These are phyloP conservation scores for Pythium plurisporium DNA, from an alignment of 352 stramenopile genomes.

Conservation along the genomic window DNA sequence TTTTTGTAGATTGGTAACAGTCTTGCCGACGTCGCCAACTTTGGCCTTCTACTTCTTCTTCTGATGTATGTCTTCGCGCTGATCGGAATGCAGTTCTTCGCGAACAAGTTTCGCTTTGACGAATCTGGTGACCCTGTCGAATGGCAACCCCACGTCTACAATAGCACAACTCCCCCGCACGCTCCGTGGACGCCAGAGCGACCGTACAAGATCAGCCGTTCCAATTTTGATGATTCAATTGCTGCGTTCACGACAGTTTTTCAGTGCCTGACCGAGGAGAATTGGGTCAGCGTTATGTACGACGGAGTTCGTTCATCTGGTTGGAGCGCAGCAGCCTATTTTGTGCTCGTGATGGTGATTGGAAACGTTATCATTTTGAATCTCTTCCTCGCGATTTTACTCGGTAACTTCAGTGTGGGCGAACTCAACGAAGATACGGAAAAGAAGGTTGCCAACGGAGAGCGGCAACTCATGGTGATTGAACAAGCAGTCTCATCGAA, in stretches of 20 bases:
- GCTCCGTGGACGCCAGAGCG: too few species aligned
- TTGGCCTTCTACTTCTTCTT: conserved; percentile 88
- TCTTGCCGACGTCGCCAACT: conserved; percentile 88
- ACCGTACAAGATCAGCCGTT: conserved; percentile 45
- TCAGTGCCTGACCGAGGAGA: conserved; percentile 88
- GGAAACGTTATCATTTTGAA: conserved; percentile 88
- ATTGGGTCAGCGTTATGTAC: conserved; percentile 92
- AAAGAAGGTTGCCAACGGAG: not conserved
- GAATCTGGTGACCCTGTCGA: conserved; percentile 43
- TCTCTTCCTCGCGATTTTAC: conserved; percentile 90
- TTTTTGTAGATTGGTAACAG: conserved; percentile 85
- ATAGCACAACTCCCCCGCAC: too few species aligned
- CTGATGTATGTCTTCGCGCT: conserved; percentile 94
- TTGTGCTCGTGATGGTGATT: conserved; percentile 70
- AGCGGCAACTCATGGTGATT: not conserved
- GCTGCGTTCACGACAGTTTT: conserved; percentile 75
- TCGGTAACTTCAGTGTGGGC: conserved; percentile 71
- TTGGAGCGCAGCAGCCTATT: conserved; percentile 65
- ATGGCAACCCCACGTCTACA: too few species aligned
- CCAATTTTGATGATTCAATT: conserved; percentile 67
- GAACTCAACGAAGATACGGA: not conserved
- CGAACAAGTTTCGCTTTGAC: conserved; percentile 90
- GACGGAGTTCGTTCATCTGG: conserved; percentile 72
- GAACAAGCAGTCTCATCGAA: not conserved
- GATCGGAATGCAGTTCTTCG: conserved; percentile 91